Conservation (phyloP, 2,329 filamentous ascomycete genomes). For the Beauveria varroae region DNA sequence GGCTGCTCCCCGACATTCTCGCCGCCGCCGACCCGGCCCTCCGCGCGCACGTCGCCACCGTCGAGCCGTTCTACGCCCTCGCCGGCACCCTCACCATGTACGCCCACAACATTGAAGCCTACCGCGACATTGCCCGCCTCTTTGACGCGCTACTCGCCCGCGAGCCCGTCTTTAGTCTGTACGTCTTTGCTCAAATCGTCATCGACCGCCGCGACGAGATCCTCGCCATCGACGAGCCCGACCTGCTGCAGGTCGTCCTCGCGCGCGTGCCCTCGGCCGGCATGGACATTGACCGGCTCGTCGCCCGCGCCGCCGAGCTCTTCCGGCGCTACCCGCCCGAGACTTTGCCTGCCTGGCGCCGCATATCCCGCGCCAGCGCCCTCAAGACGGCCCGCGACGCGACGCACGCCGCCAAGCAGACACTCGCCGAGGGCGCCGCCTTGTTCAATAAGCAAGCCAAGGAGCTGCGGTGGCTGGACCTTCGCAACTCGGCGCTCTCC, state of each 20-base stretch:
- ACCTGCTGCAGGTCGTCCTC: slow-evolving; percentile 85
- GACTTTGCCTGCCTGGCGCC: slow-evolving; percentile 60
- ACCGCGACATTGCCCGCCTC: slow-evolving; percentile 78
- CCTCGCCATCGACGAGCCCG: slow-evolving; percentile 84
- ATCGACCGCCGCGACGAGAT: slow-evolving; percentile 74
- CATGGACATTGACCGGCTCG: slow-evolving; percentile 71
- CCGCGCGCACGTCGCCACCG: slow-evolving; percentile 65
- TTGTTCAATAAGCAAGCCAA: slow-evolving; percentile 65
- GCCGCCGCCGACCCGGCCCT: slow-evolving; percentile 63
- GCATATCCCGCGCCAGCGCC: slow-evolving; percentile 68
- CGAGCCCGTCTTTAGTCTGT: slow-evolving; percentile 82
- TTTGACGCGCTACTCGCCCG: slow-evolving; percentile 88
- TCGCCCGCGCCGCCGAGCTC: slow-evolving; percentile 57
- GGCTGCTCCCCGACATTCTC: slow-evolving; percentile 77
- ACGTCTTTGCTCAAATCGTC: slow-evolving; percentile 86
- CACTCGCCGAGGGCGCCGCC: slow-evolving; percentile 55
- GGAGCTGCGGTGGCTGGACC: slow-evolving; percentile 62
- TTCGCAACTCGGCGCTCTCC: slow-evolving; percentile 21
- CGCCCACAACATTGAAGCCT: slow-evolving; percentile 88
- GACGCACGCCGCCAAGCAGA: slow-evolving; percentile 43
- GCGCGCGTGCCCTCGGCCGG: slow-evolving; percentile 71
- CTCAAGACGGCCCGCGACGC: slow-evolving; percentile 70
- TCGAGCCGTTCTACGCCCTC: slow-evolving; percentile 85
- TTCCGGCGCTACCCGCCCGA: slow-evolving; percentile 65
- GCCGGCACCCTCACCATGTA: slow-evolving; percentile 94